Base-by-base conservation (phyloP, 371 early-diverging fungal genomes). In the Nematocida homosporus region DNA sequence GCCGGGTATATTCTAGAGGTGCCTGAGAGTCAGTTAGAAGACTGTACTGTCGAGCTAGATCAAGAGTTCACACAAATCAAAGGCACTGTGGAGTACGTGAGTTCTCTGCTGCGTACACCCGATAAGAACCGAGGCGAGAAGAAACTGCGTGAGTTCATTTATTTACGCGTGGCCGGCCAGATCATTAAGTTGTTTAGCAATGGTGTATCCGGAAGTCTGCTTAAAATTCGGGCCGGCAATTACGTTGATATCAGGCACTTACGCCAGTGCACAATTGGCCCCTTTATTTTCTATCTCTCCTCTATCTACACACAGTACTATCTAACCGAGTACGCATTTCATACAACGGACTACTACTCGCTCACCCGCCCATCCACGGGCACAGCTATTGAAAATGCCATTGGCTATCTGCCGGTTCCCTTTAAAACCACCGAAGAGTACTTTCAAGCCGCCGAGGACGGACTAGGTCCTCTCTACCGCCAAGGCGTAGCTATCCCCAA, bases 231-330 rank as follows among this genome's bases (percentile, higher is more conserved):
- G 27, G 77, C 56, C 29, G 80, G 80, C 1, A 56, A 56, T 6
- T 30, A 55, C 13, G 54, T 83, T 27, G 60, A 65, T 37, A 65
- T 83, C 20, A 20, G 55, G 18, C 80, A 83, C 38, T 51, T 83
- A 20, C 34, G 82, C 48, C 42, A 52, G 47, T 53, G 77, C 30
- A 27, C 32, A 8, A 55, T 81, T 20, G 75, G 65, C 18, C 47
- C 55, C 10, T 66, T 61, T 56, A 72, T 34, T 18, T 77, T 80
- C 47, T 81, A 78, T 51, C 40, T 83, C 25, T 83, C 83, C 37
- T 79, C 83, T 16, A 72, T 83, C 5, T 83, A 79, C 56, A 83
- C 83, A 50, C 79, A 80, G 63, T 59, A 44, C 53, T 72, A 32
- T 55, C 25, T 51, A 4, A 55, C 60, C 18, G 18, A 29, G 32